Evolutionary conservation across 2,329 filamentous ascomycete genomes (phyloP).

Genomic region (Neobulgaria alba): DNA sequence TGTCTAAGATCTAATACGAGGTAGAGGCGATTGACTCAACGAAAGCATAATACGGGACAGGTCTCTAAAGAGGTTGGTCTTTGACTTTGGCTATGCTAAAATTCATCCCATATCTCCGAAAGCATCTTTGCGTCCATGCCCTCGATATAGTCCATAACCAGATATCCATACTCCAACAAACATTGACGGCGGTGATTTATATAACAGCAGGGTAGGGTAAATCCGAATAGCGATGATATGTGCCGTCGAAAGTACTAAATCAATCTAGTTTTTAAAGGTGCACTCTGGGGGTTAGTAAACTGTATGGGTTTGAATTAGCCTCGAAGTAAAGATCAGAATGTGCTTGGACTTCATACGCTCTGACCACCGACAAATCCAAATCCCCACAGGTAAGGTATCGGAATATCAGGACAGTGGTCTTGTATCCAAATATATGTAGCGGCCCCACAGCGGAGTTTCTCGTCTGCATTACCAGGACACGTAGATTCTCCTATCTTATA

Average conservation of each 20-base stretch:
- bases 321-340: conserved; percentile 1
- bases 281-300: conserved; percentile 7
- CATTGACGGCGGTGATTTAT: conserved; percentile 12
- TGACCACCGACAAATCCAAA: conserved; percentile 26
- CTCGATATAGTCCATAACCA: conserved; percentile 27
- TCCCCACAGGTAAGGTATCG: conserved; percentile 4
- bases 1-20: conserved; percentile 29
- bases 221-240: conserved; percentile 19
- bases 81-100: conserved; percentile 12
- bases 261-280: conserved; percentile 14
- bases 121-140: conserved; percentile 23
- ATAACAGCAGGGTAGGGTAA: conserved; percentile 20
- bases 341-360: conserved; percentile 17
- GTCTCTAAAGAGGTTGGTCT: conserved; percentile 21
- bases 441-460: conserved; percentile 34
- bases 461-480: conserved; percentile 33
- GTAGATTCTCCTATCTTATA: conserved; percentile 31
- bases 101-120: conserved; percentile 23
- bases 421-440: conserved; percentile 33
- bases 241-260: conserved; percentile 20
- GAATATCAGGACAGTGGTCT: conserved; percentile 23
- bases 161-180: conserved; percentile 22
- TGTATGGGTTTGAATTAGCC: conserved; percentile 1
- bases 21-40: conserved; percentile 21
- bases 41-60: conserved; percentile 23